Evolutionary conservation across 345 rosid species (phyloP).

Genomic region (Anastatica hierochuntica): DNA sequence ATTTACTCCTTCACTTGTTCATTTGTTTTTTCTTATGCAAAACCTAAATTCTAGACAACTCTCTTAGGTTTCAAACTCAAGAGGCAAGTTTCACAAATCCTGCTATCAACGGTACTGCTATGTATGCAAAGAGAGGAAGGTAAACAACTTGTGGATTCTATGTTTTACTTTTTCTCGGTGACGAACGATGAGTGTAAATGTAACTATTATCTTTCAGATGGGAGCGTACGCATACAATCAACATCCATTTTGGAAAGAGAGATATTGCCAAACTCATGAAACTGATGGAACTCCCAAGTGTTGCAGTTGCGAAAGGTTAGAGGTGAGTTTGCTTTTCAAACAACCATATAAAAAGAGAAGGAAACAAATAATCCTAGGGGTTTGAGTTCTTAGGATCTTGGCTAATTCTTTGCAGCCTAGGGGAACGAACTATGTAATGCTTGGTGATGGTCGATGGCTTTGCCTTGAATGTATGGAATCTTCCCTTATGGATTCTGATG

Average conservation of each 20-base stretch:
- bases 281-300: constrained; percentile 58
- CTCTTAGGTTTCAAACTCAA: constrained; percentile 21
- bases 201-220: constrained; percentile 39
- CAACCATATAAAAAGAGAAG: too few species aligned
- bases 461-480: constrained; percentile 87
- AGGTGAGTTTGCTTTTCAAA: constrained; percentile 19
- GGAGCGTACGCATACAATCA: constrained; percentile 26
- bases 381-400: too few species aligned
- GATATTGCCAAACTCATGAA: constrained; percentile 57
- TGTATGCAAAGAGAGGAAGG: constrained; percentile 16
- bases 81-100: constrained; percentile 21
- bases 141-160: constrained; percentile 19
- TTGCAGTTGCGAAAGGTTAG: constrained; percentile 26
- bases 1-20: constrained; percentile 16
- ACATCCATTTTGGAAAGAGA: constrained; percentile 47
- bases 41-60: background rate
- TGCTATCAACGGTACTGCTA: constrained; percentile 16
- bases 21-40: background rate
- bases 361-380: too few species aligned
- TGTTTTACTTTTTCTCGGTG: background rate
- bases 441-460: constrained; percentile 59
- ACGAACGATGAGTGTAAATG: constrained; percentile 24
- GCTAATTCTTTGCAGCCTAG: constrained; percentile 30
- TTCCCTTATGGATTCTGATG: constrained; percentile 76
- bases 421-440: constrained; percentile 33